Base-by-base conservation (phyloP, 352 stramenopile species). In the Phytopythium vexans region DNA sequence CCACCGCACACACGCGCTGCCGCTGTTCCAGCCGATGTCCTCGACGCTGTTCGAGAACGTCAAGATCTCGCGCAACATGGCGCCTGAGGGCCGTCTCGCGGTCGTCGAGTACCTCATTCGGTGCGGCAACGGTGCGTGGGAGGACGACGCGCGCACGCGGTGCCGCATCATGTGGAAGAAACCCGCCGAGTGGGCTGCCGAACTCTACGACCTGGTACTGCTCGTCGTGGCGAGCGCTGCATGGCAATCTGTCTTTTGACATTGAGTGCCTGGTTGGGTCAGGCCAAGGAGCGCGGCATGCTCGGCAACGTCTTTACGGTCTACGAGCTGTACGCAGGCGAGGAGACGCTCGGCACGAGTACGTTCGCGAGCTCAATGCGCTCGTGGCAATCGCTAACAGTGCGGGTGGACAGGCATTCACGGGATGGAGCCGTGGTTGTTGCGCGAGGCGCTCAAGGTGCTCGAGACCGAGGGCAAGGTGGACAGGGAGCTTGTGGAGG, bases 91-190 rank as follows among this genome's bases (percentile, higher is more conserved):
- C 2, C 77, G 79, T 0, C 57, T 80, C 36, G 75, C 82, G 0
- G 74, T 94, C 32, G 81, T 87, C 49, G 82, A 90, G 54, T 77
- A 92, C 51, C 60, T 94, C 43, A 82, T 94, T 35, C 68, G 68
- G 39, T 90, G 82, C 46, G 84, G 84, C 48, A 85, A 92, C 53
- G 84, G 73, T 31, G 61, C 64, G 38, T 94, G 84, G 84, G 84
- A 94, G 54, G 84, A 94, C 56, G 81, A 91, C 49, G 85, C 77
- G 38, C 73, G 70, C 58, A 91, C 80, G 54, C 79, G 84, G 27
- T 91, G 78, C 52, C 76, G 84, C 35, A 85, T 94, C 53, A 91
- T 92, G 77, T 94, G 84, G 84, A 94, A 94, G 56, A 88, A 82
- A 38, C 84, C 84, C 4, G 59, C 64, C 9, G 84, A 90, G 58